Percentiles rank a stretch among this genome's conserved stretches.
These are phyloP conservation scores for Ophiostoma sp. DNA, from an alignment of 2,329 filamentous ascomycete genomes.

Conservation along the genomic window DNA sequence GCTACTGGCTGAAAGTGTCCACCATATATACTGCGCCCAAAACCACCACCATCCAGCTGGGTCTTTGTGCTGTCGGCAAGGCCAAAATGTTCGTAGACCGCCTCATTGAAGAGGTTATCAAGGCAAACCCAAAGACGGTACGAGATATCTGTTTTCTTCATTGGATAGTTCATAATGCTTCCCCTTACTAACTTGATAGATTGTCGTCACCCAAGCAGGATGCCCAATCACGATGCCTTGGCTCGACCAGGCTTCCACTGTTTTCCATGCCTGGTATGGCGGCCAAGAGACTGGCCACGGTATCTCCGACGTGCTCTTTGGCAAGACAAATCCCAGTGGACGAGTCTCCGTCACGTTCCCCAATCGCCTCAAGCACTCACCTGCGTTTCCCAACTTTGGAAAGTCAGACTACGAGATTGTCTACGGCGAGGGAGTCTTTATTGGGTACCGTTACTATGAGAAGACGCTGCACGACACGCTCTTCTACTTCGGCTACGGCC, in stretches of 20 bases:
- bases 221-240: not conserved
- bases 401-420: not conserved
- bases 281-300: not conserved
- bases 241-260: not conserved
- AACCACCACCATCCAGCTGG: not conserved
- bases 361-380: not conserved
- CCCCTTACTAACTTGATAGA: not conserved
- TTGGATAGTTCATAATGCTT: not conserved
- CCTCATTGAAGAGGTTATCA: not conserved
- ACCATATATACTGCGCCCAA: not conserved
- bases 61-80: not conserved
- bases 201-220: not conserved
- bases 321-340: not conserved
- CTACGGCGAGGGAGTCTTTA: not conserved
- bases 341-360: not conserved
- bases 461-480: not conserved
- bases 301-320: not conserved
- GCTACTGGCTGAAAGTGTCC: not conserved
- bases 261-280: not conserved
- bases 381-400: not conserved
- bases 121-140: not conserved
- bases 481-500: not conserved
- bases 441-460: not conserved
- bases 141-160: not conserved
- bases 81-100: not conserved